A percentile compares a stretch with the other conserved stretches of the same genome.
These are phyloP conservation scores for Echinochloa phyllopogon DNA, from an alignment of 176 grass and related monocot species.

Conservation along the genomic window DNA sequence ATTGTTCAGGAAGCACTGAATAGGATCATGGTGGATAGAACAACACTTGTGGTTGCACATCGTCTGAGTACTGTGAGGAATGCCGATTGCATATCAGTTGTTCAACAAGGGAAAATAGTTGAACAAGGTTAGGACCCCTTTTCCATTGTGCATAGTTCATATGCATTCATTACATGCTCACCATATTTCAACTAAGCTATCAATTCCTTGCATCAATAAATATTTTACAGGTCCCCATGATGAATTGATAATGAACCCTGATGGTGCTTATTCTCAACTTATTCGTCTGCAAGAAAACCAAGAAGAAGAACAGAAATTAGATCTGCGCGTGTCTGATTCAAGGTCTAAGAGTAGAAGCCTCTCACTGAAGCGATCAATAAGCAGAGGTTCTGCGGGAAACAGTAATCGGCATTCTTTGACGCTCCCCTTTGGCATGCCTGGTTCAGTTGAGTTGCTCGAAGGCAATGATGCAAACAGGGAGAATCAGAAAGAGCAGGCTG, in stretches of 20 bases:
- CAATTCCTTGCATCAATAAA: slow-evolving; percentile 13
- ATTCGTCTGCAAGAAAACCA: slow-evolving; percentile 67
- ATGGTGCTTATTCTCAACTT: slow-evolving; percentile 80
- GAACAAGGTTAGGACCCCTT: slow-evolving; percentile 70
- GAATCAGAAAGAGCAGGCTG: slow-evolving; percentile 28
- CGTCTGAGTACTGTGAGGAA: slow-evolving; percentile 81
- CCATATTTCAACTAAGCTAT: slow-evolving; percentile 12
- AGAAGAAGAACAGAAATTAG: slow-evolving; percentile 47
- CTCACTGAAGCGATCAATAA: slow-evolving; percentile 59
- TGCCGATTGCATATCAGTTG: slow-evolving; percentile 80
- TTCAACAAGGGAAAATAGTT: slow-evolving; percentile 81
- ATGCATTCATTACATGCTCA: not conserved
- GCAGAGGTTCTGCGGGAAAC: slow-evolving; percentile 56
- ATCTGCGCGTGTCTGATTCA: slow-evolving; percentile 27
- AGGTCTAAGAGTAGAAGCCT: slow-evolving; percentile 63
- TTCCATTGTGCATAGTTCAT: not conserved
- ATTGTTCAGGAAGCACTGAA: slow-evolving; percentile 88
- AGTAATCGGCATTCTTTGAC: slow-evolving; percentile 59
- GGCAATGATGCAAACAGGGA: slow-evolving; percentile 27
- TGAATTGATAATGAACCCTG: slow-evolving; percentile 64
- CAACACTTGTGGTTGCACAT: slow-evolving; percentile 84
- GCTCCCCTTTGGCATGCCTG: slow-evolving; percentile 42
- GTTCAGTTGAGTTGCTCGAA: slow-evolving; percentile 45
- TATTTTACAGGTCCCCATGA: slow-evolving; percentile 66
- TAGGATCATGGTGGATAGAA: slow-evolving; percentile 82